Percentiles rank a stretch among this genome's conserved stretches.
Evolutionary conservation across 495 filamentous ascomycete genomes (phyloP).

Genomic region (Hypoxylon fragiforme): DNA sequence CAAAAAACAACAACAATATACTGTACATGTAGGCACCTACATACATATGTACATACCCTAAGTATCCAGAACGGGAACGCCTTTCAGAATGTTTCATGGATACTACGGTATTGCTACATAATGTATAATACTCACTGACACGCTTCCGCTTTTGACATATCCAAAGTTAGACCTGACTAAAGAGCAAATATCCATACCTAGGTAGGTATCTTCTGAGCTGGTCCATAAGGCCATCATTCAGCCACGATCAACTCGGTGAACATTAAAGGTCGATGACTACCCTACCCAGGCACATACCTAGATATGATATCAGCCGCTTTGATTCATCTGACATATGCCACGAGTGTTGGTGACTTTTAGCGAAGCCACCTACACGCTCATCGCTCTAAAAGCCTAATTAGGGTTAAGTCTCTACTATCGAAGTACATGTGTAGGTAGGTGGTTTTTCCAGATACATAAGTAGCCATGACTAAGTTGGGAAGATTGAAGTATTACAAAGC

Average conservation of each 20-base stretch:
- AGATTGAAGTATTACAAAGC: conserved; percentile 5
- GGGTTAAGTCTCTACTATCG: too few relatives aligned
- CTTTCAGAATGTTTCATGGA: too few relatives aligned
- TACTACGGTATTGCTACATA: neutral
- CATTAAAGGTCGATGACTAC: neutral
- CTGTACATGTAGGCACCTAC: neutral
- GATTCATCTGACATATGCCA: neutral
- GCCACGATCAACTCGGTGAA: neutral
- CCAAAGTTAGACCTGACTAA: conserved; percentile 2
- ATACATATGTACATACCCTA: neutral
- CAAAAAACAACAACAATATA: neutral
- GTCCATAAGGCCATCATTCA: conserved; percentile 3
- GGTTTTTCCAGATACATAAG: conserved; percentile 22
- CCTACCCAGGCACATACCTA: neutral
- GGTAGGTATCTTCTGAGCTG: too few relatives aligned
- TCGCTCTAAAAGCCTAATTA: too few relatives aligned
- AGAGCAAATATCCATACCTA: too few relatives aligned
- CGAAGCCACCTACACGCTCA: too few relatives aligned
- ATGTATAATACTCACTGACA: too few relatives aligned
- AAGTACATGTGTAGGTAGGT: neutral
- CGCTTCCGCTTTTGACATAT: too few relatives aligned
- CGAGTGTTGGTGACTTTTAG: too few relatives aligned
- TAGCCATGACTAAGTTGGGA: neutral
- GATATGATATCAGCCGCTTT: neutral
- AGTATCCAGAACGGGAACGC: too few relatives aligned